Base-by-base conservation (phyloP, 2,329 filamentous ascomycete species). In the Anthostomella pinea region DNA sequence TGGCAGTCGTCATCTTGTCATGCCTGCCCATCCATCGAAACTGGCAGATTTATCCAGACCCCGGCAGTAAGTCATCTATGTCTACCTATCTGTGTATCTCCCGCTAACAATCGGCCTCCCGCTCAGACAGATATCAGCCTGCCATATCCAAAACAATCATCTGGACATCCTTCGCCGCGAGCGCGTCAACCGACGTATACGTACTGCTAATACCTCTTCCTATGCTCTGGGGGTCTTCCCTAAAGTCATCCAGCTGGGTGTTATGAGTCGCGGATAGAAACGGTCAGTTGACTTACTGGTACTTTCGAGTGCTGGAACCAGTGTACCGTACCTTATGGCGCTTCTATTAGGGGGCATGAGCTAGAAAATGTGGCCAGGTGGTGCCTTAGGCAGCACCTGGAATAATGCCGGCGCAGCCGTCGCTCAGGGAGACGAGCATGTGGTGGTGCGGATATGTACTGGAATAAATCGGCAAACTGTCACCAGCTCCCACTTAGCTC, bases 151-250 rank as follows among this genome's bases (percentile, higher is more conserved):
- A 59, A 20, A 62, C 68, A 27, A 62, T 72, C 38, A 60, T 73
- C 33, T 72, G 69, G 51, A 64, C 70, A 8, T 68, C 67, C 3
- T 68, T 72, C n/a, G 57, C 63, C 10, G 57, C 73, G 41, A 81
- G 79, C 44, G 67, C 78, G 3, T 46, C 60, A 2, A 81, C 77
- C 3, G 78, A 81, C 45, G 33, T 78, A 1, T 81, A 80, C 45
- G 62, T 81, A n/a, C 71, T 81, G 38, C 67, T 68, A 18, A 79
- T 81, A 23, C 75, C 76, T 0, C 60, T 77, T 4, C 75, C 76
- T 2, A 73, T 79, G 57, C 57, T 66, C 1, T 69, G 62, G 59
- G 53, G 56, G 33, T 60, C 63, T 4, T 59, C 45, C 6, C 54
- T 69, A 44, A 58, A 52, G 7, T 53, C 8, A 23, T 45, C 5